Base-by-base conservation (phyloP, 179 eudicot species). In the Silene coronaria region DNA sequence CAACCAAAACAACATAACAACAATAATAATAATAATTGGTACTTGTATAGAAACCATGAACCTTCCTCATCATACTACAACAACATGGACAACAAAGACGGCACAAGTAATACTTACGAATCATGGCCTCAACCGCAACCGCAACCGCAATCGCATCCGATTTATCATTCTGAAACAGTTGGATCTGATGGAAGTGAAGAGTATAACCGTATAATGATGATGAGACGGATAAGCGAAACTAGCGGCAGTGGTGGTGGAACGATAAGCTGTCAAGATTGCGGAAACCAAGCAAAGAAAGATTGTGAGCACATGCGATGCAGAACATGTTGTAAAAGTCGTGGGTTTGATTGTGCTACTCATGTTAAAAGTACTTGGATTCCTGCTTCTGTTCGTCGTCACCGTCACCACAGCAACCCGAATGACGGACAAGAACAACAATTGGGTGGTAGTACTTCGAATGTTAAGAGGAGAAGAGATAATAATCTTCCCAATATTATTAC, bases 331-430 rank as follows among this genome's bases (percentile, higher is more conserved):
- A 90, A 88, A 82, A 91, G 92, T 62, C 82, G 93, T 6, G 98
- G 97, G n/a, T 88, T 86, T 67, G 81, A 89, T 30, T 93, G 98
- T 71, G 84, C 87, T 23, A 93, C 97, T 19, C 98, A 93, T 75
- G 84, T 93, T 46, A 93, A 80, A 80, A 88, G 93, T 86, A 93
- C 98, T 6, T 93, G 98, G 98, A 91, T 93, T 7, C 96, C 98
- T 0, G 96, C 98, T 2, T 84, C 93, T 0, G 86, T 85, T 30
- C 67, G 98, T 21, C 83, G 98, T 0, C 89, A 91, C 76, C 82
- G 93, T 22, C 91, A 83, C 71, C 91, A 85, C 3, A 83, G 82
- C 26, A 19, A 19, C 28, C 76, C 2, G 19, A 76, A 42, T 1
- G 9, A 53, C 0, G 74, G 53, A 12, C 1, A 10, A 26, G 26